These are phyloP conservation scores for Auricularia sp. DNA, from an alignment of 768 basidiomycete genomes.

Conservation along the genomic window DNA sequence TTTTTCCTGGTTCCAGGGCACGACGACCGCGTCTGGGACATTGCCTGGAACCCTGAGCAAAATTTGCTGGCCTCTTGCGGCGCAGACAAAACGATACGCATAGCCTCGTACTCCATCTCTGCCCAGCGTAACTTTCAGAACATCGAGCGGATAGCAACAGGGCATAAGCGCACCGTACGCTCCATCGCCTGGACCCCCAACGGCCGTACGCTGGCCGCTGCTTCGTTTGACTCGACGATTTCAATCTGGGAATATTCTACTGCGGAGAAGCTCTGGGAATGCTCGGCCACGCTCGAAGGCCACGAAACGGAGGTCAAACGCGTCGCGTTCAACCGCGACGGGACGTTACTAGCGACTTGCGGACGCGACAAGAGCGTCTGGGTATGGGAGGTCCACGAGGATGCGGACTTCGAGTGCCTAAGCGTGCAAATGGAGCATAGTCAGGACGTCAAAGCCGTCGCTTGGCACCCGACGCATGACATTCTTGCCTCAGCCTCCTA, in stretches of 20 bases:
- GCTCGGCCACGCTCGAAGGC: constrained; percentile 34
- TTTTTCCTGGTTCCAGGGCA: constrained; percentile 38
- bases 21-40: constrained; percentile 75
- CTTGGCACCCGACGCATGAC: constrained; percentile 96
- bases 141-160: constrained; percentile 63
- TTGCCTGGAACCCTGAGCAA: constrained; percentile 79
- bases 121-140: constrained; percentile 35
- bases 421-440: constrained; percentile 93
- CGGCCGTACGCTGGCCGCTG: constrained; percentile 78
- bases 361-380: constrained; percentile 96
- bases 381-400: constrained; percentile 97
- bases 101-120: constrained; percentile 52
- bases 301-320: constrained; percentile 76
- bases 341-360: constrained; percentile 81
- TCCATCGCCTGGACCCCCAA: constrained; percentile 82
- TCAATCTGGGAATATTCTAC: constrained; percentile 78
- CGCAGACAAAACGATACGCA: constrained; percentile 80
- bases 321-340: constrained; percentile 61
- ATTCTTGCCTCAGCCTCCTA: constrained; percentile 95
- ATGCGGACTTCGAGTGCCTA: constrained; percentile 90
- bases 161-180: constrained; percentile 82
- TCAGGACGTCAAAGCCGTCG: constrained; percentile 91
- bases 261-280: constrained; percentile 52
- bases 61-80: constrained; percentile 88
- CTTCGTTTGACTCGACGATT: constrained; percentile 88